phyloP scores from a whole-genome alignment of 139 green algal genomes.

The Tetradesmus lagerheimii region DNA sequence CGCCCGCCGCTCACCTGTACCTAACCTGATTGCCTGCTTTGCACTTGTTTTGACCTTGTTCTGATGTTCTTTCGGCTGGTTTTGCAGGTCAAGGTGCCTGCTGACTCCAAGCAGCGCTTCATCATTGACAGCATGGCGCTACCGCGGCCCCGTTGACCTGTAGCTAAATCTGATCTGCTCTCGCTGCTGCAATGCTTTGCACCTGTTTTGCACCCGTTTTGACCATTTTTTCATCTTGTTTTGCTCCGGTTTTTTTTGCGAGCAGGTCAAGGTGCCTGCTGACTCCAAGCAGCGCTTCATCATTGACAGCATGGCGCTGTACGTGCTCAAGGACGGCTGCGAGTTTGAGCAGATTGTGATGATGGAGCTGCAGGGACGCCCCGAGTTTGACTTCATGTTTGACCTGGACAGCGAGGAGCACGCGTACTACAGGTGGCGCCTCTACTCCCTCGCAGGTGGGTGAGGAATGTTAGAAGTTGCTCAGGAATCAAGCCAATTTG shows the following conservation, averaged over 20 bases:
- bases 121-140: slow-evolving; percentile 68
- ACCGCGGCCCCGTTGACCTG: too few species aligned
- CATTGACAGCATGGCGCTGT: slow-evolving; percentile 92
- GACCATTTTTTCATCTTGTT: slow-evolving; percentile 78
- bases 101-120: slow-evolving; percentile 80
- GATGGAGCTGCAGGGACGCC: slow-evolving; percentile 83
- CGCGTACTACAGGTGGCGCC: slow-evolving; percentile 92
- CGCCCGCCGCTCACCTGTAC: too few species aligned
- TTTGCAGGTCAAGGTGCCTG: neutral
- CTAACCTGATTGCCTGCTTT: too few species aligned
- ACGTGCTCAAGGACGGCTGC: slow-evolving; percentile 86
- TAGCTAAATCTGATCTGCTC: too few species aligned
- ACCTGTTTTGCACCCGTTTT: too few species aligned
- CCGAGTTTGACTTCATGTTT: slow-evolving; percentile 93
- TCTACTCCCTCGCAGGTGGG: slow-evolving; percentile 81
- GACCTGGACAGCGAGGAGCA: slow-evolving; percentile 81
- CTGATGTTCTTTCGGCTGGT: neutral
- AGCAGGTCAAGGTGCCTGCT: slow-evolving; percentile 34
- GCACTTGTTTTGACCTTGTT: too few species aligned
- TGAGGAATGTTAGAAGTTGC: neutral
- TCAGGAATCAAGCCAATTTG: too few species aligned
- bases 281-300: slow-evolving; percentile 85
- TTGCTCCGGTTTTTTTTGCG: neutral
- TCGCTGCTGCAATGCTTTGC: too few species aligned
- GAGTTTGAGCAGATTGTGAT: slow-evolving; percentile 91